phyloP scores from a whole-genome alignment of 495 filamentous ascomycete species.

The Sabuloglossum arenarium region DNA sequence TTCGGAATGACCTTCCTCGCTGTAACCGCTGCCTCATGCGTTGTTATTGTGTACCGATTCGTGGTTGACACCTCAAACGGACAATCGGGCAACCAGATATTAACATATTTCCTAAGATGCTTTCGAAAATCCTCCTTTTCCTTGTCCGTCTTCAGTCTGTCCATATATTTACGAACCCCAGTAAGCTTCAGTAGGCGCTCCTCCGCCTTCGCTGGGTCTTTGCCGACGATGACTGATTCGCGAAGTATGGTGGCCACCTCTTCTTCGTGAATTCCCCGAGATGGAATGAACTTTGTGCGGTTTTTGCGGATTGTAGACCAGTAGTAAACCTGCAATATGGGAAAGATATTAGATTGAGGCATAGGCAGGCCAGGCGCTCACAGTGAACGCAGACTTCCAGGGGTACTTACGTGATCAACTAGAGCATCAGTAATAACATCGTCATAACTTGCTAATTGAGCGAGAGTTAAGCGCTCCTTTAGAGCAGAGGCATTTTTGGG shows the following conservation, averaged over 20 bases:
- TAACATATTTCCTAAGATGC: conserved; percentile 79
- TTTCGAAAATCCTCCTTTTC: conserved; percentile 75
- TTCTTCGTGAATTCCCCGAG: conserved; percentile 61
- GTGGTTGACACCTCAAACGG: conserved; percentile 88
- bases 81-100: conserved; percentile 79
- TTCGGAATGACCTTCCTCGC: conserved; percentile 56
- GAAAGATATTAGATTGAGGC: not conserved
- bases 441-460: conserved; percentile 80
- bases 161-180: conserved; percentile 50
- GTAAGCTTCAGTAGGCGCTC: conserved; percentile 45
- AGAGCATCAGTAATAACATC: conserved; percentile 92
- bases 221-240: conserved; percentile 50
- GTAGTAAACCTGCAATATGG: conserved; percentile 49
- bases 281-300: conserved; percentile 59
- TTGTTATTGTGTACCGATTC: conserved; percentile 83
- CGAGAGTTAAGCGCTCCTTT: conserved; percentile 58
- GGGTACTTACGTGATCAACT: conserved; percentile 64
- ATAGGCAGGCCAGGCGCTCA: conserved; percentile 6
- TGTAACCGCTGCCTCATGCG: conserved; percentile 72
- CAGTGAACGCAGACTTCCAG: not conserved
- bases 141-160: conserved; percentile 42
- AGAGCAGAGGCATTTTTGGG: conserved; percentile 8
- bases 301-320: conserved; percentile 96
- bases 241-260: conserved; percentile 62
- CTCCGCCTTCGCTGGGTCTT: conserved; percentile 48